Conservation (phyloP, 345 rosid species). For the Pistacia atlantica region DNA sequence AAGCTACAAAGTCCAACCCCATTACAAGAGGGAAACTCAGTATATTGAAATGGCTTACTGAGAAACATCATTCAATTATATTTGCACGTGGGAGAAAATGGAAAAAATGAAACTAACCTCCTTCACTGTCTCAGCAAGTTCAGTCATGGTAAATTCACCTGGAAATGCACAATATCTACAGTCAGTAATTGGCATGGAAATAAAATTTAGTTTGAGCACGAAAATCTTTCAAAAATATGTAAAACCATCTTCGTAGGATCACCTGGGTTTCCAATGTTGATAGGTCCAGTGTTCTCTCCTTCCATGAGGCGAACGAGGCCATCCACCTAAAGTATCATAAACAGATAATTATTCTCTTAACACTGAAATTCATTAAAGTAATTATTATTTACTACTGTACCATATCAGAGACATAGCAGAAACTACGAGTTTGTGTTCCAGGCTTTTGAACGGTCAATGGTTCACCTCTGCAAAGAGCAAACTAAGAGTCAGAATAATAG, state of each 20-base stretch:
- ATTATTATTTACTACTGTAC: constrained; percentile 30
- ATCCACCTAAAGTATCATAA: constrained; percentile 54
- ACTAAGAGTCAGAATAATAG: background rate
- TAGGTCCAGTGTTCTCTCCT: constrained; percentile 93
- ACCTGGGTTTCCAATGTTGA: constrained; percentile 99
- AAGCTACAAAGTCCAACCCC: constrained; percentile 40
- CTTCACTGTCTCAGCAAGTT: constrained; percentile 89
- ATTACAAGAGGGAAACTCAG: background rate
- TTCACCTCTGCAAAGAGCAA: constrained; percentile 59
- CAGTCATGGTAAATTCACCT: constrained; percentile 93
- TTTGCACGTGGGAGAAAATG: background rate
- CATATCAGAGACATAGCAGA: constrained; percentile 97
- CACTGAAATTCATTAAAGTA: background rate
- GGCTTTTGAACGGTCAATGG: constrained; percentile 93
- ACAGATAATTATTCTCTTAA: background rate
- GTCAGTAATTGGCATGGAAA: background rate
- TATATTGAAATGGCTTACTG: background rate
- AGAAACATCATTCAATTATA: background rate
- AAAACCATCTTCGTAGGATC: background rate
- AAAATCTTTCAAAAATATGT: background rate
- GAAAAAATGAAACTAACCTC: constrained; percentile 53
- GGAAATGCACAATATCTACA: constrained; percentile 10
- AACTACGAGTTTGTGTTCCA: constrained; percentile 97
- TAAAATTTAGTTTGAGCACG: background rate
- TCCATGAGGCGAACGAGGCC: constrained; percentile 97